phyloP scores from a whole-genome alignment of 2,329 filamentous ascomycete species.

The Venturia asperata region DNA sequence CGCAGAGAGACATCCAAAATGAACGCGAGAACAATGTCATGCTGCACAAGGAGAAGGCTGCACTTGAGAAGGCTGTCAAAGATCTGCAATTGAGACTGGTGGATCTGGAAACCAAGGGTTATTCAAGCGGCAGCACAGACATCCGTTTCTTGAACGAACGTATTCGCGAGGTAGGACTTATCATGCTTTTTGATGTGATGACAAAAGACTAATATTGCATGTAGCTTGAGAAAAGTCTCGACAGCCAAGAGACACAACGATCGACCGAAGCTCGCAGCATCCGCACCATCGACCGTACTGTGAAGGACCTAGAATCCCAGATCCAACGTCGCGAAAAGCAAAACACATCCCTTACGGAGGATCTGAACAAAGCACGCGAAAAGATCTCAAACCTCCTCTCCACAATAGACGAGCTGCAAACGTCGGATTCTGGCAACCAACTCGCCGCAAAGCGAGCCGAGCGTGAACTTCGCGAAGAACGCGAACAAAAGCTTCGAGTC shows the following conservation, averaged over 20 bases:
- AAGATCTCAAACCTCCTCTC: conserved; percentile 83
- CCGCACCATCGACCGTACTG: conserved; percentile 86
- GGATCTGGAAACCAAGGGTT: conserved; percentile 94
- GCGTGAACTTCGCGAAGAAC: conserved; percentile 81
- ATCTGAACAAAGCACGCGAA: conserved; percentile 77
- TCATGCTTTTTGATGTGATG: background rate
- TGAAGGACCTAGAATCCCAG: conserved; percentile 87
- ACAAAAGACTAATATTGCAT: conserved; percentile 14
- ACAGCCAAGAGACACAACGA: conserved; percentile 71
- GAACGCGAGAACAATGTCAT: conserved; percentile 77
- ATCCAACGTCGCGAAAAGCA: conserved; percentile 91
- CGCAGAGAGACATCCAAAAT: conserved; percentile 83
- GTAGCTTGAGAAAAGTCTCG: conserved; percentile 81
- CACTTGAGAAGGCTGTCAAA: conserved; percentile 80
- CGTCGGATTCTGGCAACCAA: conserved; percentile 74
- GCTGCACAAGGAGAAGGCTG: conserved; percentile 83
- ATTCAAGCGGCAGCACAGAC: conserved; percentile 88
- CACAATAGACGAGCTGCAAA: conserved; percentile 90
- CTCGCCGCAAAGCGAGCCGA: conserved; percentile 78
- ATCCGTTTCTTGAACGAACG: conserved; percentile 90
- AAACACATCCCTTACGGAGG: conserved; percentile 71
- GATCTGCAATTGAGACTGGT: conserved; percentile 85
- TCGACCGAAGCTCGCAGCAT: conserved; percentile 77
- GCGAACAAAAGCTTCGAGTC: conserved; percentile 70
- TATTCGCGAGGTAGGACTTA: conserved; percentile 74